A percentile compares a stretch with the other conserved stretches of the same genome.
Evolutionary conservation across 768 basidiomycete genomes (phyloP).

Genomic region (Psilocybe cyanescens): DNA sequence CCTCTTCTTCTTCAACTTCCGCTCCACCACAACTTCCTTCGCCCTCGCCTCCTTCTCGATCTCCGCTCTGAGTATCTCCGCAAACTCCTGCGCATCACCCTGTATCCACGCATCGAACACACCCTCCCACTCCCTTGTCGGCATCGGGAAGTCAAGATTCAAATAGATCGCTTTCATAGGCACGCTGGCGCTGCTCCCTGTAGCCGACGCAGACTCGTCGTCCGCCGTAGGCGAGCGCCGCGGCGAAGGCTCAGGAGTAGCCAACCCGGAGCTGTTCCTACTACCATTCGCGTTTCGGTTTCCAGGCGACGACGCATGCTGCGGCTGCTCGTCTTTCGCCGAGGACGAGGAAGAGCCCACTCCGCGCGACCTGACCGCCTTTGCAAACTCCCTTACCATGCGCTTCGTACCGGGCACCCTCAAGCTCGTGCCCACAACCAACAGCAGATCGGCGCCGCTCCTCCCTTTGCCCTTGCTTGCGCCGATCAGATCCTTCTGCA

Average conservation of each 20-base stretch:
- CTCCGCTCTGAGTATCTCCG: constrained; percentile 59
- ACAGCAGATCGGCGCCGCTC: constrained; percentile 77
- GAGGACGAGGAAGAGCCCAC: constrained; percentile 32
- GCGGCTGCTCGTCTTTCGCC: no score
- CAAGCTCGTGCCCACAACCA: constrained; percentile 91
- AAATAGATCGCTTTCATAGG: constrained; percentile 68
- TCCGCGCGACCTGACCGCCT: constrained; percentile 66
- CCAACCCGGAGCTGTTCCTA: constrained; percentile 29
- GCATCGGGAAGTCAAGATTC: constrained; percentile 86
- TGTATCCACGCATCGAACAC: constrained; percentile 91
- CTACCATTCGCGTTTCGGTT: constrained; percentile 14
- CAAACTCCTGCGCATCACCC: constrained; percentile 86
- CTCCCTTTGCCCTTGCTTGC: constrained; percentile 67
- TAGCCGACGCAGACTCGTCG: constrained; percentile 40
- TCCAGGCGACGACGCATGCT: background rate
- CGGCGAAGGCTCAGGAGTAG: constrained; percentile 53
- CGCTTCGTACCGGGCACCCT: constrained; percentile 90
- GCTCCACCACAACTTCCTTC: constrained; percentile 19
- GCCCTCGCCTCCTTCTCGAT: constrained; percentile 63
- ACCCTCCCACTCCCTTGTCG: constrained; percentile 85
- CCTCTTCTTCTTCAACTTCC: background rate
- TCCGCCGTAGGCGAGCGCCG: constrained; percentile 46
- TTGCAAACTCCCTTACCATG: constrained; percentile 87
- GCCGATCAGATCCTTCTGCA: constrained; percentile 81
- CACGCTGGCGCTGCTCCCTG: background rate